These are phyloP conservation scores for Kluyveromyces dobzhanskii DNA, from an alignment of 805 yeast species.

Conservation along the genomic window DNA sequence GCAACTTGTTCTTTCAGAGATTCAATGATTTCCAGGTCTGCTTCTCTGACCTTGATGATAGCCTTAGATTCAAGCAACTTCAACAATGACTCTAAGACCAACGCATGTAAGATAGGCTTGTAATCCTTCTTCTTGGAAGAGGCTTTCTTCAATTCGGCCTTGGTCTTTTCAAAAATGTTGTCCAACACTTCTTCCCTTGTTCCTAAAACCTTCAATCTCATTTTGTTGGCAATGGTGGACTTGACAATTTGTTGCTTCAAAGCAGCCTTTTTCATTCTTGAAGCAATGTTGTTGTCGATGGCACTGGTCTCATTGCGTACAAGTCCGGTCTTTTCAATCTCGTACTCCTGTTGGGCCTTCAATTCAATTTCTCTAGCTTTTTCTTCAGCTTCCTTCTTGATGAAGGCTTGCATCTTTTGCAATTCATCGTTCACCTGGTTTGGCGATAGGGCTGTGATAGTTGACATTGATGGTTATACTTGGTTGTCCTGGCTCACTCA, in stretches of 20 bases:
- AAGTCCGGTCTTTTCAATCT: conserved; percentile 91
- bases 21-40: conserved; percentile 33
- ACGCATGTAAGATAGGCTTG: conserved; percentile 59
- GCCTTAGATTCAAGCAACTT: conserved; percentile 68
- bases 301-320: conserved; percentile 89
- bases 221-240: conserved; percentile 92
- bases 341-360: conserved; percentile 98
- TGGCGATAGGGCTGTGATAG: conserved; percentile 29
- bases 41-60: conserved; percentile 45
- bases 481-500: neutral
- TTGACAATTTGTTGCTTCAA: conserved; percentile 92
- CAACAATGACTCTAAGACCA: conserved; percentile 70
- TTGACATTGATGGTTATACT: conserved; percentile 22
- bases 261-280: conserved; percentile 81
- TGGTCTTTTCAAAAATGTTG: conserved; percentile 65
- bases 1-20: conserved; percentile 44
- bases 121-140: conserved; percentile 51
- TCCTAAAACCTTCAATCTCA: conserved; percentile 80
- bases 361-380: conserved; percentile 92
- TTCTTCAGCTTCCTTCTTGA: conserved; percentile 98
- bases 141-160: conserved; percentile 48
- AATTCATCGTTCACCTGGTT: conserved; percentile 86
- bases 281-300: conserved; percentile 72
- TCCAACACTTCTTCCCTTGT: conserved; percentile 78
- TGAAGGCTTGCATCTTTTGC: conserved; percentile 96